phyloP scores from a whole-genome alignment of 139 green algal genomes.

The Micractinium sp. region DNA sequence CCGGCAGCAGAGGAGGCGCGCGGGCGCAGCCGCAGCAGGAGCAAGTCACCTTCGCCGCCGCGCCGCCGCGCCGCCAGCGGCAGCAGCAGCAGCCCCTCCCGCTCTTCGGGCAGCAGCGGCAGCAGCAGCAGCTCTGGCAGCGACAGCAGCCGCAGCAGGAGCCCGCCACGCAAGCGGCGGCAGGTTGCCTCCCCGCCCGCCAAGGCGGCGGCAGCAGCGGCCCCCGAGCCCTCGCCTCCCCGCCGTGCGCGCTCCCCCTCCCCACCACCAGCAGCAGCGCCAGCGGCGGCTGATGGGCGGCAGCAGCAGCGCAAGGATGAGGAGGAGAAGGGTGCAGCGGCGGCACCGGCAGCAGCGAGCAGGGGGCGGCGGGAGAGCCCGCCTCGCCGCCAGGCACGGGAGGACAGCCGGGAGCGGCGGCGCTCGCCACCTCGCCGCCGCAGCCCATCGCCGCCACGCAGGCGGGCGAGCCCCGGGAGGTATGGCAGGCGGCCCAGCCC shows the following conservation, averaged over 20 bases:
- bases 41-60: background rate
- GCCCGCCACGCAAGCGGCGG: constrained; percentile 16
- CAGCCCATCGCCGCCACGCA: background rate
- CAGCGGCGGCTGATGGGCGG: background rate
- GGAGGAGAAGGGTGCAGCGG: background rate
- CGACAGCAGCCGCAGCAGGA: constrained; percentile 26
- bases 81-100: background rate
- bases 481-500: too few species aligned
- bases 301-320: background rate
- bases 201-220: constrained; percentile 13
- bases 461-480: too few species aligned
- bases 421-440: background rate
- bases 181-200: constrained; percentile 32
- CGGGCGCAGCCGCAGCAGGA: constrained; percentile 1
- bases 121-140: background rate
- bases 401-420: constrained; percentile 6
- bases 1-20: background rate
- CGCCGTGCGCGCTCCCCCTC: background rate
- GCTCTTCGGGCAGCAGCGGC: constrained; percentile 19
- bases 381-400: background rate
- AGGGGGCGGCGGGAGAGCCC: background rate
- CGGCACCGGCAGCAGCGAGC: background rate
- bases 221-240: background rate
- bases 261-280: background rate
- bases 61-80: background rate